Evolutionary conservation across 805 yeast species (phyloP).

Genomic region (Candida morakotiae): DNA sequence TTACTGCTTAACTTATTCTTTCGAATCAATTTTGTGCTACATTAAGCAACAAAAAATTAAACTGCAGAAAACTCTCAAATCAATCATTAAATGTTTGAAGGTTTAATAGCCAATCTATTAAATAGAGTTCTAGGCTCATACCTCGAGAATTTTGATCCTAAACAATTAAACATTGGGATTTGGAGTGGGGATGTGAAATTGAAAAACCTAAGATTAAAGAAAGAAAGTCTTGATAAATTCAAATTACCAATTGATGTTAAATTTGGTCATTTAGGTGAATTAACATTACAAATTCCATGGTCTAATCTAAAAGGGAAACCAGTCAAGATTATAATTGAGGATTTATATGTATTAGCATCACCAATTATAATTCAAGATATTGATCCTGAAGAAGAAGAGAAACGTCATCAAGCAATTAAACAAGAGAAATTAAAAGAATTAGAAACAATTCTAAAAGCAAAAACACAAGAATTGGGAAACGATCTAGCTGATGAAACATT

Average conservation of each 20-base stretch:
- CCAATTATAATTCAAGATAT: conserved; percentile 61
- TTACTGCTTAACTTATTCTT: too few species aligned
- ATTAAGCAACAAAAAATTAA: neutral
- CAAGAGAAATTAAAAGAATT: conserved; percentile 63
- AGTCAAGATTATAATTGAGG: conserved; percentile 80
- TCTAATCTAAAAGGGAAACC: conserved; percentile 90
- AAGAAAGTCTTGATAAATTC: conserved; percentile 84
- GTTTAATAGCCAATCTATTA: conserved; percentile 58
- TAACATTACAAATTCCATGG: conserved; percentile 95
- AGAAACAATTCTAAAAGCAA: conserved; percentile 55
- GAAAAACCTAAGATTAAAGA: conserved; percentile 69
- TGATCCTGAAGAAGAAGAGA: conserved; percentile 54
- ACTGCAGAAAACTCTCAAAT: neutral
- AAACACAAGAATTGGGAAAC: conserved; percentile 22
- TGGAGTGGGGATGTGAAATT: conserved; percentile 97
- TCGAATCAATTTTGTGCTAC: neutral
- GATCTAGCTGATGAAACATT: conserved; percentile 68
- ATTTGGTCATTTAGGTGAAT: conserved; percentile 85
- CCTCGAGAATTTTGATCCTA: conserved; percentile 93
- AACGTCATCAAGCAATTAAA: conserved; percentile 59
- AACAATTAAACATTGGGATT: conserved; percentile 90
- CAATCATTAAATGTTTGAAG: conserved; percentile 49
- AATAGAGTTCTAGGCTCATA: conserved; percentile 66
- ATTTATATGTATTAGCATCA: conserved; percentile 76
- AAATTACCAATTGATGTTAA: conserved; percentile 82